Base-by-base conservation (phyloP, 2,329 filamentous ascomycete species). In the Basipetospora chlamydospora region DNA sequence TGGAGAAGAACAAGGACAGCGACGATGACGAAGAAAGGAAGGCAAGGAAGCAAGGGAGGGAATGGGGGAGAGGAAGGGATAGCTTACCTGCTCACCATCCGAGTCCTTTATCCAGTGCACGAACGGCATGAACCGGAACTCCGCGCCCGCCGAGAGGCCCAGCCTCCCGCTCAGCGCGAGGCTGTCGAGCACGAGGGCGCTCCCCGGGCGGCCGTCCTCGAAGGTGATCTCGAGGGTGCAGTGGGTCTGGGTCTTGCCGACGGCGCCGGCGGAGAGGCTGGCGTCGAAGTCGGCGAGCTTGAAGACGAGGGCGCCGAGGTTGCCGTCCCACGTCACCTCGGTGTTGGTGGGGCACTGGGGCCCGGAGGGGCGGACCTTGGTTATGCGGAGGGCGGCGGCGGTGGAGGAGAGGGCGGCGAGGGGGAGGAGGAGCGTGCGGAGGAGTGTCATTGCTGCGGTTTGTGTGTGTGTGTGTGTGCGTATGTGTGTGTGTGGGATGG, bases 231-330 rank as follows among this genome's bases (percentile, higher is more conserved):
- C 13, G 13, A 38, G 28, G 8, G 16, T 18, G 29, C 36, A 33
- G 35, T n/a, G 13, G 18, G 20, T 16, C 13, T 12, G 15, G 13
- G 15, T 6, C 15, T 5, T 31, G 13, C 16, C 13, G 33, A n/a
- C 26, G n/a, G 61, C 57, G 13, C 51, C 57, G 9, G 52, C 53
- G 42, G 59, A 54, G 37, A 58, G 44, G 21, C 50, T 47, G 23
- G 49, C 31, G 43, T 61, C 60, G 38, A 61, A 57, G 39, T 53
- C 60, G 0, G 60, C 58, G 43, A 61, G 50, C 40, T 61, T 63
- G 40, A 59, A 63, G 38, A 63, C 59, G 11, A 41, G 31, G 13
- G 44, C 42, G 12, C 28, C 39, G n/a, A 46, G 28, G 12, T 39
- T 42, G n/a, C 47, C 48, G 0, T 37, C 39, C 26, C 26, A 25